These are phyloP conservation scores for Xylaria arbuscula DNA, from an alignment of 2,329 filamentous ascomycete species.

Conservation along the genomic window DNA sequence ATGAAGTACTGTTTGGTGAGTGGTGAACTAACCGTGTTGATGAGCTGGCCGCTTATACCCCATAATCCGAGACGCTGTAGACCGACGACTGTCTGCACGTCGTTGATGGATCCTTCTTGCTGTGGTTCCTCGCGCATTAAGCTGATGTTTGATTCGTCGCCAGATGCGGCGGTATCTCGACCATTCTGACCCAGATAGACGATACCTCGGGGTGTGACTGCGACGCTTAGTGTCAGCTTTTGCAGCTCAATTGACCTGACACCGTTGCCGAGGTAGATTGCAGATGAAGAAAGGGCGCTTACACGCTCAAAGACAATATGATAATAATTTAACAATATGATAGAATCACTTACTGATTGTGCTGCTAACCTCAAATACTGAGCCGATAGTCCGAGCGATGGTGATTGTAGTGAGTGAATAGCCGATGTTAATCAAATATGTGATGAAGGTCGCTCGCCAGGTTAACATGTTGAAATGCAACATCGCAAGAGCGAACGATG, in stretches of 20 bases:
- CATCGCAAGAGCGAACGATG: conserved; percentile 62
- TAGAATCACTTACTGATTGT: conserved; percentile 54
- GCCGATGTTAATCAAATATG: conserved; percentile 62
- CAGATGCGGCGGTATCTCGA: conserved; percentile 36
- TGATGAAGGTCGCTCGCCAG: conserved; percentile 66
- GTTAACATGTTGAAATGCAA: conserved; percentile 67
- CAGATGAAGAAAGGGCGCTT: neutral
- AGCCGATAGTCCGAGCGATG: conserved; percentile 58
- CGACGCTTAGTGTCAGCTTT: neutral
- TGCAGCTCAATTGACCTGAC: neutral
- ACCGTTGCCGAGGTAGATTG: neutral
- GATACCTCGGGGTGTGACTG: conserved; percentile 61
- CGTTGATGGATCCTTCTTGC: conserved; percentile 30
- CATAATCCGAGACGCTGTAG: conserved; percentile 55
- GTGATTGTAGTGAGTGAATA: conserved; percentile 62
- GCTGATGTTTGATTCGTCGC: conserved; percentile 41
- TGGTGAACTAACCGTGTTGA: conserved; percentile 51
- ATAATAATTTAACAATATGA: neutral
- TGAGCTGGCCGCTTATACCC: conserved; percentile 55
- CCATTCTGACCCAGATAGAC: conserved; percentile 50
- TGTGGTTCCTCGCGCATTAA: conserved; percentile 19
- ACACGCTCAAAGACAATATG: no score
- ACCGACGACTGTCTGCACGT: conserved; percentile 47
- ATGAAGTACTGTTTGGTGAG: neutral
- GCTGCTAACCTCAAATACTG: conserved; percentile 63